Percentiles rank a stretch among this genome's conserved stretches.
These are phyloP conservation scores for Lodderomyces metapsilosis DNA, from an alignment of 1,139 yeast genomes.

Conservation along the genomic window DNA sequence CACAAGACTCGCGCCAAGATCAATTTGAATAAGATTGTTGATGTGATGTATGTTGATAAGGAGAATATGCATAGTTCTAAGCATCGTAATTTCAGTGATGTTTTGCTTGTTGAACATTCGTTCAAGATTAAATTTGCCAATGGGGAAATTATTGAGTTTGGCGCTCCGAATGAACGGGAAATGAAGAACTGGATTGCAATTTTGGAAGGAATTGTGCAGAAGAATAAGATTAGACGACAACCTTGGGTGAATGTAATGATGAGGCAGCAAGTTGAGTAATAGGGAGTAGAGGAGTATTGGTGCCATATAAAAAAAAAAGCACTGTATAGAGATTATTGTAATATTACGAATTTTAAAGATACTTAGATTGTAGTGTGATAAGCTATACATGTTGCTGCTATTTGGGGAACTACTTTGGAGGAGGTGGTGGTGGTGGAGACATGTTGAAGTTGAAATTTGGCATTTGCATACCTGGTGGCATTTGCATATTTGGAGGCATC, in stretches of 20 bases:
- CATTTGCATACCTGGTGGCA: conserved; percentile 7
- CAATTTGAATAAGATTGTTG: conserved; percentile 60
- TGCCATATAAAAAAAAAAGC: no score
- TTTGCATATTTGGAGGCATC: conserved; percentile 6
- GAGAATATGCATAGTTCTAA: conserved; percentile 33
- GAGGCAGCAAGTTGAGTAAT: conserved; percentile 14
- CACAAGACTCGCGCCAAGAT: conserved; percentile 66
- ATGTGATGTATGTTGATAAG: conserved; percentile 50
- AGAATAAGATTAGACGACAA: conserved; percentile 56
- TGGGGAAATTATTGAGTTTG: conserved; percentile 69
- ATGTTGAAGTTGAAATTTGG: conserved; percentile 5
- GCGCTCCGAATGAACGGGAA: conserved; percentile 59
- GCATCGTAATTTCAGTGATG: conserved; percentile 62
- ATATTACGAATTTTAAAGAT: not conserved
- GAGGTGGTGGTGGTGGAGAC: not conserved
- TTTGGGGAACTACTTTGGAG: not conserved
- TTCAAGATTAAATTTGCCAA: conserved; percentile 64
- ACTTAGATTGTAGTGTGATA: not conserved
- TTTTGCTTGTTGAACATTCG: conserved; percentile 58
- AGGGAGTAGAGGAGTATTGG: not conserved
- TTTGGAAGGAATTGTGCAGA: conserved; percentile 52
- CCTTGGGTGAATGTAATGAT: conserved; percentile 68
- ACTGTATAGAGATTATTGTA: not conserved
- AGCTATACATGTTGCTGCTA: not conserved
- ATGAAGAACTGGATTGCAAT: conserved; percentile 55